phyloP scores from a whole-genome alignment of 1,284 basidiomycete species.

The Apiotrichum gracile region DNA sequence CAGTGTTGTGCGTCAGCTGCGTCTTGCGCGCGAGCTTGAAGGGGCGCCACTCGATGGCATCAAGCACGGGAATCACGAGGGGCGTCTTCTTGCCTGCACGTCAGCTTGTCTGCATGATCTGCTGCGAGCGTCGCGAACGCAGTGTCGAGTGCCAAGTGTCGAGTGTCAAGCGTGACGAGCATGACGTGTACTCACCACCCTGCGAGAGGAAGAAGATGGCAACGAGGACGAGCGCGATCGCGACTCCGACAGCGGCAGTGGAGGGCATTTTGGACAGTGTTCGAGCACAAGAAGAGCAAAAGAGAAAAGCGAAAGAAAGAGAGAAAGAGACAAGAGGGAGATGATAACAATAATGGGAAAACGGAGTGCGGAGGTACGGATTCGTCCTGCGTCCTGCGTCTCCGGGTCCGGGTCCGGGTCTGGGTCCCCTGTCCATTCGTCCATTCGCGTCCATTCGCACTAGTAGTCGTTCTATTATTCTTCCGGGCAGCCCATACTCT shows the following conservation, averaged over 20 bases:
- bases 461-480: too few relatives aligned
- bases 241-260: slow-evolving; percentile 16
- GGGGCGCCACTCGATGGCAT: slow-evolving; percentile 60
- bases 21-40: slow-evolving; percentile 79
- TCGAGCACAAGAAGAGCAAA: neutral
- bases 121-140: too few relatives aligned
- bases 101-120: neutral
- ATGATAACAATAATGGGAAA: neutral
- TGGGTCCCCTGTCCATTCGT: too few relatives aligned
- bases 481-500: too few relatives aligned
- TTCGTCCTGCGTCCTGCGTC: too few relatives aligned
- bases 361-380: too few relatives aligned
- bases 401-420: too few relatives aligned
- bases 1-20: slow-evolving; percentile 88
- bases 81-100: slow-evolving; percentile 1
- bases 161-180: too few relatives aligned
- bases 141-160: too few relatives aligned
- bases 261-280: neutral
- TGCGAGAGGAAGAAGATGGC: slow-evolving; percentile 13
- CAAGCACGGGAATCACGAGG: slow-evolving; percentile 17
- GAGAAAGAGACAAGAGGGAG: neutral
- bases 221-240: slow-evolving; percentile 13
- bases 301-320: neutral
- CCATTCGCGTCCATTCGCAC: too few relatives aligned
- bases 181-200: neutral